Base-by-base conservation (phyloP, 202 grass and related monocot genomes). In the Cymbopogon flexuosus region DNA sequence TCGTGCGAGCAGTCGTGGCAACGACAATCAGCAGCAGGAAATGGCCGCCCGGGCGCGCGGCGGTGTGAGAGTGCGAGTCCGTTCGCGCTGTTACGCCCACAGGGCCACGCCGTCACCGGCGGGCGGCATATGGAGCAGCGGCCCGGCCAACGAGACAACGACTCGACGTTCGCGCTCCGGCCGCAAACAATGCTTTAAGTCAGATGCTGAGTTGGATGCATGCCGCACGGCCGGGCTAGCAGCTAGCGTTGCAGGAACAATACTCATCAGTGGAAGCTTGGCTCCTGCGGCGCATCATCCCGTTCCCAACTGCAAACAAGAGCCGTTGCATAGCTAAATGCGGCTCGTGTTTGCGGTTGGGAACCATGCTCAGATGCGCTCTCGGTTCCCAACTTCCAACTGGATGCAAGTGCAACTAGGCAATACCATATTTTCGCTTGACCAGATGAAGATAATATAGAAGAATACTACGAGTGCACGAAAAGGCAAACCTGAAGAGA, bases 51-150 rank as follows among this genome's bases (percentile, higher is more conserved):
- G n/a, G n/a, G n/a, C n/a, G n/a, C n/a, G 21, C 46, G 34, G 63
- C 62, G 31, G 12, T 19, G 42, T 34, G 30, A 12, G 46, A 68
- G 16, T 9, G 46, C 49, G 8, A 69, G 22, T 21, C 22, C 43
- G 49, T 31, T 27, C 21, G 65, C 34, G 64, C 34, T 76, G 76
- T 46, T 75, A 69, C 9, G 75, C 24, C 72, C 78, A 80, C 65
- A 30, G 5, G 63, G 64, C 8, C 71, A 63, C 10, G 63, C 33
- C 11, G 47, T 8, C 64, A 13, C 16, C 64, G 19, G 34, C 2
- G 27, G 19, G 34, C 2, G 27, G 2, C 27, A 27, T 27, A 27
- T 2, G 27, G 27, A 27, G 27, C 27, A 27, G 27, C 27, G 27
- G 27, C 27, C 27, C 27, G 27, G 62, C 29, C 52, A 39, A 67